Conservation (phyloP, 139 green algal species). For the Desmodesmus armatus region DNA sequence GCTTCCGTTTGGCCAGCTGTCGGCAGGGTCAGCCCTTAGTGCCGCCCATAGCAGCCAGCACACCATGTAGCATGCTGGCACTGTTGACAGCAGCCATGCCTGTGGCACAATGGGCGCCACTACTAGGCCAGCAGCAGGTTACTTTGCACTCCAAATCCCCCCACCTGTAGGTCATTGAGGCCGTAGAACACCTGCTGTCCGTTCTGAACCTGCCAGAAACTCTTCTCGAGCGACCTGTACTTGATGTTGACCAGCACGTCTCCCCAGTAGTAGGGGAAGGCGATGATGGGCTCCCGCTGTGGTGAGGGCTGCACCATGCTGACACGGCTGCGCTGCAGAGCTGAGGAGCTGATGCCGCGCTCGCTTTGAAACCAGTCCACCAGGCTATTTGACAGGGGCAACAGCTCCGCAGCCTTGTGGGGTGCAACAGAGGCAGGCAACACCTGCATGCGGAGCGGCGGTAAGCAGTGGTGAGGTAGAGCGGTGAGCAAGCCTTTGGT, state of each 20-base stretch:
- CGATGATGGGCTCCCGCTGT: neutral
- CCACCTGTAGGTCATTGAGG: slow-evolving; percentile 74
- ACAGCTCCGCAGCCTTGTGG: slow-evolving; percentile 19
- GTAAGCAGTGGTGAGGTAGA: too few species aligned
- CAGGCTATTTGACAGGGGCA: neutral
- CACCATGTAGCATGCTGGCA: too few species aligned
- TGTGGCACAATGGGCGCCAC: too few species aligned
- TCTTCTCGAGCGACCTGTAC: slow-evolving; percentile 73
- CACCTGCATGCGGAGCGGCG: too few species aligned
- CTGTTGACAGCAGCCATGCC: too few species aligned
- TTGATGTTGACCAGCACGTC: slow-evolving; percentile 89
- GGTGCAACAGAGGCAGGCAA: neutral
- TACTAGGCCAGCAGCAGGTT: too few species aligned
- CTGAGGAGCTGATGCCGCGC: slow-evolving; percentile 16
- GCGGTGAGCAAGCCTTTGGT: too few species aligned
- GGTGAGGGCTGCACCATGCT: neutral
- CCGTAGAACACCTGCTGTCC: slow-evolving; percentile 88
- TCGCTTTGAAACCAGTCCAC: neutral
- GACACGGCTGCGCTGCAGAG: slow-evolving; percentile 1
- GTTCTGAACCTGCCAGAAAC: slow-evolving; percentile 49
- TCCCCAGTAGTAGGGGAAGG: slow-evolving; percentile 39
- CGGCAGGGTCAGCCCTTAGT: too few species aligned
- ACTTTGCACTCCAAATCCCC: too few species aligned
- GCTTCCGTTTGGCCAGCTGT: too few species aligned
- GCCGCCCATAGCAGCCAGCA: too few species aligned